Evolutionary conservation across 805 yeast genomes (phyloP), one percentile per base, ranked within the genome.

Genomic region (Osmozyma mogii): DNA sequence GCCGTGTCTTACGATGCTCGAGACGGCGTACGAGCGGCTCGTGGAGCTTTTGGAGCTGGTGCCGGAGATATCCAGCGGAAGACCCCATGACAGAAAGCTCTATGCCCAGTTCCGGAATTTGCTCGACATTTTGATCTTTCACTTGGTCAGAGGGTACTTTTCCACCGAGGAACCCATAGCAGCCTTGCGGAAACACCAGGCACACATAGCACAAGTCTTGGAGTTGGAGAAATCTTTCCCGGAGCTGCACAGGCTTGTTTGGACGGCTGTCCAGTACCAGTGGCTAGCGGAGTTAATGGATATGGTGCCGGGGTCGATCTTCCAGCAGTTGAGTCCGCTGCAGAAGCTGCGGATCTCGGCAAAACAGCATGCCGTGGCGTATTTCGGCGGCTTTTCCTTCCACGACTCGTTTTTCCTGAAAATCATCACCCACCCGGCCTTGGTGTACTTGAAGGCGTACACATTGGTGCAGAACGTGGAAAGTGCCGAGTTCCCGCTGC

Each of bases 251-350:
- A 36, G 30, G 17, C 17, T 36, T 16, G 40, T 63, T 23, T 83
- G 94, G 94, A 43, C 65, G 8, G 67, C 78, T 0, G 45, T 56
- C n/a, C 94, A 83, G 45, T 69, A 72, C 39, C 68, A 72, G 24
- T 70, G 81, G 76, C 54, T 83, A 9, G 84, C 81, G 0, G 72
- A 78, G 33, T 48, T 80, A 11, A 53, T 76, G 29, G 64, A 57
- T 7, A 30, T 52, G n/a, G 58, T 71, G 1, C 82, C 82, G 0
- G 38, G 45, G 9, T 67, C 73, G 2, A 50, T 61, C 9, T 15
- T 46, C 6, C 7, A 13, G 39, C 35, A 15, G 35, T 25, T 17
- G 31, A 30, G 31, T 32, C 28, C 9, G 29, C 12, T 18, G 22
- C 27, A 5, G 20, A 15, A 23, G 24, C 34, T 14, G 32, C 24